Percentiles rank a stretch among this genome's conserved stretches.
Evolutionary conservation across 805 yeast species (phyloP).

Genomic region (Grigorovia humatica): DNA sequence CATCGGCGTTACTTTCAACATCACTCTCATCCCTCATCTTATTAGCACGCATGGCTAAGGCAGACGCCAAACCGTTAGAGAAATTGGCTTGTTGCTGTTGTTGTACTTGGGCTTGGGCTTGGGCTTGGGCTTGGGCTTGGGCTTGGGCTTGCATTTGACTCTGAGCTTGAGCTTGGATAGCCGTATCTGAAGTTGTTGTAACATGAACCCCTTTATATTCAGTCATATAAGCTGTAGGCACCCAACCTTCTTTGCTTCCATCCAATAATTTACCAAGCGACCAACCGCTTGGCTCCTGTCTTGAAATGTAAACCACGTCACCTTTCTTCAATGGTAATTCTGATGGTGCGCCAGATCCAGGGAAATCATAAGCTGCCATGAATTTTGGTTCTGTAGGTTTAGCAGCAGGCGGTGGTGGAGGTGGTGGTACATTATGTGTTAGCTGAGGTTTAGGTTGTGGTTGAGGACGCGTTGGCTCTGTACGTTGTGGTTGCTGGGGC

Average conservation of each 20-base stretch:
- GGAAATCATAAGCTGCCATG: slow-evolving; percentile 80
- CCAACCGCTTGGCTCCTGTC: slow-evolving; percentile 85
- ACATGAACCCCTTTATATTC: slow-evolving; percentile 34
- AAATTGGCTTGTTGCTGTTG: slow-evolving; percentile 29
- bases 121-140: background rate
- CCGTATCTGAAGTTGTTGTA: slow-evolving; percentile 31
- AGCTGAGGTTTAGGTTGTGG: slow-evolving; percentile 5
- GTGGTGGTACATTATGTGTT: slow-evolving; percentile 40
- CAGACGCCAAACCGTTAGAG: slow-evolving; percentile 85
- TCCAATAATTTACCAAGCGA: slow-evolving; percentile 74
- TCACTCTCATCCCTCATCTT: slow-evolving; percentile 49
- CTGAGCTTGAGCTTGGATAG: slow-evolving; percentile 5
- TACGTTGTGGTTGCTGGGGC: slow-evolving; percentile 39
- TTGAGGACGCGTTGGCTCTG: slow-evolving; percentile 52
- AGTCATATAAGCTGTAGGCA: slow-evolving; percentile 84
- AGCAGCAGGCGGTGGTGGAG: slow-evolving; percentile 56
- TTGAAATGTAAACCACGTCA: slow-evolving; percentile 60
- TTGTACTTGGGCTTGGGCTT: slow-evolving; percentile 12
- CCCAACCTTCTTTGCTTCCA: slow-evolving; percentile 87
- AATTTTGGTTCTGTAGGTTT: slow-evolving; percentile 65
- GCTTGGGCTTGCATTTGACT: slow-evolving; percentile 1
- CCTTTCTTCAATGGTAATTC: slow-evolving; percentile 72
- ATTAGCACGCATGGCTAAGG: slow-evolving; percentile 70
- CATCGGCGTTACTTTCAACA: slow-evolving; percentile 61
- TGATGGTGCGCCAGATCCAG: slow-evolving; percentile 75